Evolutionary conservation across 352 stramenopile genomes (phyloP).

Genomic region (Pythium periplocum): DNA sequence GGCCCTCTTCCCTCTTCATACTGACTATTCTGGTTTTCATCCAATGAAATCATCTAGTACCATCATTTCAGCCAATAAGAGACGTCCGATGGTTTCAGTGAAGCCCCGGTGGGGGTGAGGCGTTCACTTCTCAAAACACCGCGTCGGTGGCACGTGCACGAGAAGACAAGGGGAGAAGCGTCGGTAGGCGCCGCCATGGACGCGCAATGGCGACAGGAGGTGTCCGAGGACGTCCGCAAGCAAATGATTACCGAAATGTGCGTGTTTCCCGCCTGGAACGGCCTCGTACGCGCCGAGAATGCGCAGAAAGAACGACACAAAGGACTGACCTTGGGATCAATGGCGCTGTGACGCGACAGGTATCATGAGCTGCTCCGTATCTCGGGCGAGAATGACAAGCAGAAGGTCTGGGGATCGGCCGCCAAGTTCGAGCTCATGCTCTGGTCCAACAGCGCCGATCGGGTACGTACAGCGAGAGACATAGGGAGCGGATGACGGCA

Average conservation of each 20-base stretch:
- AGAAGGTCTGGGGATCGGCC: slow-evolving; percentile 80
- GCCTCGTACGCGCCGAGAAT: background rate
- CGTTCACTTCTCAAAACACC: too few relatives aligned
- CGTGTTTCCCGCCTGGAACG: slow-evolving; percentile 10
- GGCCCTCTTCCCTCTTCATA: too few relatives aligned
- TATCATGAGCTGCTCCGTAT: slow-evolving; percentile 83
- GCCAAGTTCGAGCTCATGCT: slow-evolving; percentile 87
- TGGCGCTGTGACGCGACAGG: slow-evolving; percentile 21
- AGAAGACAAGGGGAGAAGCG: too few relatives aligned
- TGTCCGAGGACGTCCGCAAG: slow-evolving; percentile 42
- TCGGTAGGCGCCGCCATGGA: too few relatives aligned
- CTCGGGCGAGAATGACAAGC: slow-evolving; percentile 74
- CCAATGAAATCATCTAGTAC: too few relatives aligned
- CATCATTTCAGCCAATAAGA: too few relatives aligned
- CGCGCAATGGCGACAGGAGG: too few relatives aligned
- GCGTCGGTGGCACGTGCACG: too few relatives aligned
- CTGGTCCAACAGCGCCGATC: slow-evolving; percentile 70
- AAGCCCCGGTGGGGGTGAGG: too few relatives aligned
- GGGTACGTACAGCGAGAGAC: slow-evolving; percentile 25
- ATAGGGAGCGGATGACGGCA: background rate
- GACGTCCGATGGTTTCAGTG: too few relatives aligned
- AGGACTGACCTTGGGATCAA: background rate
- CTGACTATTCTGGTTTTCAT: too few relatives aligned
- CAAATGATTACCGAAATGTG: slow-evolving; percentile 88
- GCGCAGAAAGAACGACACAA: background rate